Percentiles rank a stretch among this genome's conserved stretches.
Conservation (phyloP, 2,329 filamentous ascomycete species). For the Chrysoporthe austroafricana region DNA sequence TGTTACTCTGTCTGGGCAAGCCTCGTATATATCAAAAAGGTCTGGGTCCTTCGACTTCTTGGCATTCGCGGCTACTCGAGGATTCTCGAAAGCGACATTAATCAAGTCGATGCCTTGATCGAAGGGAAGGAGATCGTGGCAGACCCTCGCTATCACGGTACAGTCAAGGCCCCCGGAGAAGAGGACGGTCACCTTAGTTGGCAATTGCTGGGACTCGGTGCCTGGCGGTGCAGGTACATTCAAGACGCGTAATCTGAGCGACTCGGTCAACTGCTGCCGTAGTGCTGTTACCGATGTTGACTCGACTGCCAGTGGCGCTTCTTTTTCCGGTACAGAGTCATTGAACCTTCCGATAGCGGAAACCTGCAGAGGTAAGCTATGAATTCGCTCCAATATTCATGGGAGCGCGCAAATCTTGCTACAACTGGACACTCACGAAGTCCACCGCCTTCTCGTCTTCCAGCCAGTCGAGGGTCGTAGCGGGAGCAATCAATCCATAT, state of each 20-base stretch:
- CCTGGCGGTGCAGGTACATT: conserved; percentile 59
- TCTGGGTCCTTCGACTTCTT: conserved; percentile 41
- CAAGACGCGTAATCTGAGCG: conserved; percentile 66
- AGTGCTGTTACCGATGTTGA: conserved; percentile 59
- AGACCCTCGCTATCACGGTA: conserved; percentile 79
- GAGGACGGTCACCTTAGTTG: conserved; percentile 72
- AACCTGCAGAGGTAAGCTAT: conserved; percentile 53
- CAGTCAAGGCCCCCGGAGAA: conserved; percentile 97
- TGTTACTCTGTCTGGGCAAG: conserved; percentile 88
- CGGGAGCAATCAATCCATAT: background rate
- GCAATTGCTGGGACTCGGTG: conserved; percentile 42
- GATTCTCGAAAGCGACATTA: conserved; percentile 97
- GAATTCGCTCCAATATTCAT: conserved; percentile 31
- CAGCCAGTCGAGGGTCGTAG: conserved; percentile 41
- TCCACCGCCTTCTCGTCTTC: conserved; percentile 37
- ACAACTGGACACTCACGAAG: conserved; percentile 47
- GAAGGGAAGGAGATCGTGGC: conserved; percentile 73
- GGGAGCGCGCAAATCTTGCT: conserved; percentile 13
- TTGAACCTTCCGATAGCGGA: conserved; percentile 61
- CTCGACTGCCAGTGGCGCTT: conserved; percentile 38
- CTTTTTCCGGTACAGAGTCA: conserved; percentile 42
- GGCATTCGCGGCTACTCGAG: conserved; percentile 66
- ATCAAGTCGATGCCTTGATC: conserved; percentile 80
- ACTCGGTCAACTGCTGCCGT: conserved; percentile 58
- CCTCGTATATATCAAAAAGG: conserved; percentile 64